These are phyloP conservation scores for Camelina neglecta DNA, from an alignment of 345 rosid genomes.

Conservation along the genomic window DNA sequence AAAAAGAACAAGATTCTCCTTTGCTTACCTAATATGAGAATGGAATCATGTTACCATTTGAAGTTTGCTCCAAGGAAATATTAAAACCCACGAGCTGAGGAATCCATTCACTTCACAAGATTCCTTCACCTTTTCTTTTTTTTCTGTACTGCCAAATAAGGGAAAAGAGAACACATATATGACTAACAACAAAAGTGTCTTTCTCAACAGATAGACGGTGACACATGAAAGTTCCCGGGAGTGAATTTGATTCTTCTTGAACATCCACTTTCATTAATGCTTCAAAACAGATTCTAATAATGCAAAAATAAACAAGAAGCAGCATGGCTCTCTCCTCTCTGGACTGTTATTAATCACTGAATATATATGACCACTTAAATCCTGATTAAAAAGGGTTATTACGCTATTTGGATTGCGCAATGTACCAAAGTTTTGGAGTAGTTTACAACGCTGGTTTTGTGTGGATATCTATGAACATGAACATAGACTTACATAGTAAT, in stretches of 20 bases:
- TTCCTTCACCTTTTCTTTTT: conserved; percentile 23
- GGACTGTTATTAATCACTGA: conserved; percentile 2
- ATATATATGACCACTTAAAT: neutral
- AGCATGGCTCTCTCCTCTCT: neutral
- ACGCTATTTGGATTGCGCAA: neutral
- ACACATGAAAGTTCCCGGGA: conserved; percentile 1
- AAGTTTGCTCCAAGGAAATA: conserved; percentile 38
- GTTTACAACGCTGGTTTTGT: neutral
- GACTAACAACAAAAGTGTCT: conserved; percentile 31
- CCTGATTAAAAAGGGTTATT: neutral
- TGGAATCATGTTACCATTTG: conserved; percentile 36
- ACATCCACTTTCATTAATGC: conserved; percentile 10
- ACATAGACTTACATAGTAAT: neutral
- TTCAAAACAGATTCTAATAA: neutral
- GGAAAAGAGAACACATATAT: neutral
- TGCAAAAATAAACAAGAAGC: neutral
- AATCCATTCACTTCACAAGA: conserved; percentile 29
- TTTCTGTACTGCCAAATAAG: conserved; percentile 21
- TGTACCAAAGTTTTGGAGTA: conserved; percentile 3
- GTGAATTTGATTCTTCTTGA: conserved; percentile 33
- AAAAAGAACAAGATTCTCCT: conserved; percentile 40
- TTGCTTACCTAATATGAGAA: conserved; percentile 31
- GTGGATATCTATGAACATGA: neutral
- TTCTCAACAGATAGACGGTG: conserved; percentile 1
- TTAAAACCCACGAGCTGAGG: conserved; percentile 36